Evolutionary conservation across 371 early-diverging fungal species (phyloP), one percentile per base, ranked within the genome.

Genomic region (Mucor mucedo): DNA sequence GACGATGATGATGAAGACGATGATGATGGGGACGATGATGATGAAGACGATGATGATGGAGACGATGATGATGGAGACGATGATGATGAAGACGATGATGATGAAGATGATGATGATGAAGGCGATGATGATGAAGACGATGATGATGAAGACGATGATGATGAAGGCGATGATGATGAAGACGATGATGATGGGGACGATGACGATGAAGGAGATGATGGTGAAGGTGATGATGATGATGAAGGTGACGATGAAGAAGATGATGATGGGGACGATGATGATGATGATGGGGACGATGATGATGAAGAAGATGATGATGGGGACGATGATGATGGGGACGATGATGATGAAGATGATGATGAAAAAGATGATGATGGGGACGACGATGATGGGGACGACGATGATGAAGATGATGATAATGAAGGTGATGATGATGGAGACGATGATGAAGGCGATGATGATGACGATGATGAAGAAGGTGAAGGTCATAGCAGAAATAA

Each of bases 211-310:
- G 21, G 52, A 4, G 41, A 42, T 6, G 40, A 35, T 5, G 29
- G 48, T 9, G 29, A 55, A 0, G 49, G 48, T 38, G 38, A 47
- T n/a, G 49, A 48, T 9, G 27, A 58, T 10, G 38, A 48, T 38
- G 49, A 58, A 9, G 49, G 33, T 2, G 39, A 27, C 8, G 27
- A 38, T 58, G 58, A 58, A 4, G 58, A 58, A 6, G 49, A 48
- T n/a, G 38, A 33, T 28, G 48, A 32, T 21, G 33, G 32, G 5
- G 44, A 45, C 5, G 58, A 30, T 32, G 32, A 32, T 35, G 47
- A 14, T 27, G 47, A 57, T 30, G 29, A 57, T 32, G 44, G 32
- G 29, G 47, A 29, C 4, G 33, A 45, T 16, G 32, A 45, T 8
- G 35, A 58, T 1, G 59, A 27, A 2, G 48, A 49, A 0, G 32